phyloP scores from a whole-genome alignment of 2,329 filamentous ascomycete species.

The Ploettnerulaceae sp. region DNA sequence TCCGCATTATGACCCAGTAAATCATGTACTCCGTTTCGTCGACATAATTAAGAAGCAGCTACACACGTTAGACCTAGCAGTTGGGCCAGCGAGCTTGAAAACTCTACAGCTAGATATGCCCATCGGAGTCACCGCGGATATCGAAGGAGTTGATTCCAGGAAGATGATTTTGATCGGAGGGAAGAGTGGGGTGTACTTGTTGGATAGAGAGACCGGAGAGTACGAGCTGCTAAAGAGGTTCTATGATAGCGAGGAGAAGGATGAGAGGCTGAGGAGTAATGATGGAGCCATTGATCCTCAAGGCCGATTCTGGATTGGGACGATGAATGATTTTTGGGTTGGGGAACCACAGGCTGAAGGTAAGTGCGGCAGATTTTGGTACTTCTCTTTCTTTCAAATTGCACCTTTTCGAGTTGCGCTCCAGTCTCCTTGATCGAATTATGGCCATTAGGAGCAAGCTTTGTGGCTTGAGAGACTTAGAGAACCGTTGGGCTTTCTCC shows the following conservation, averaged over 20 bases:
- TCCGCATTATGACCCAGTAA: conserved; percentile 64
- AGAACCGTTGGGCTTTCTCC: too few species aligned
- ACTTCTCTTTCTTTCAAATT: neutral
- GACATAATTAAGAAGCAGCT: conserved; percentile 77
- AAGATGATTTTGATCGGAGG: conserved; percentile 71
- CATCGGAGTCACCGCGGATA: conserved; percentile 70
- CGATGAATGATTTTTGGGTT: conserved; percentile 71
- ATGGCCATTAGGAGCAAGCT: too few species aligned
- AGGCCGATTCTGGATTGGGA: conserved; percentile 79
- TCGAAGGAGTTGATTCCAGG: conserved; percentile 55
- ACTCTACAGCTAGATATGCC: conserved; percentile 47
- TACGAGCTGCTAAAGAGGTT: conserved; percentile 52
- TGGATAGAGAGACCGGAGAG: conserved; percentile 56
- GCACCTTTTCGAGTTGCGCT: too few species aligned
- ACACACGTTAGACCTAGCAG: conserved; percentile 62
- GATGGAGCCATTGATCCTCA: conserved; percentile 77
- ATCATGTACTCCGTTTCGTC: conserved; percentile 67
- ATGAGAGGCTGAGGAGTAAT: conserved; percentile 60
- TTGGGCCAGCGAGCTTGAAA: conserved; percentile 41
- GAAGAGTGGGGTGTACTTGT: conserved; percentile 76
- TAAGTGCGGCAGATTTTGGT: conserved; percentile 12
- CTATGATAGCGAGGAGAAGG: conserved; percentile 32
- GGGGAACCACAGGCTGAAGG: conserved; percentile 35
- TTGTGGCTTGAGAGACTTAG: too few species aligned
- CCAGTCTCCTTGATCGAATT: too few species aligned